Evolutionary conservation across 805 yeast genomes (phyloP), one percentile per base, ranked within the genome.

Genomic region (Candida ulmi): DNA sequence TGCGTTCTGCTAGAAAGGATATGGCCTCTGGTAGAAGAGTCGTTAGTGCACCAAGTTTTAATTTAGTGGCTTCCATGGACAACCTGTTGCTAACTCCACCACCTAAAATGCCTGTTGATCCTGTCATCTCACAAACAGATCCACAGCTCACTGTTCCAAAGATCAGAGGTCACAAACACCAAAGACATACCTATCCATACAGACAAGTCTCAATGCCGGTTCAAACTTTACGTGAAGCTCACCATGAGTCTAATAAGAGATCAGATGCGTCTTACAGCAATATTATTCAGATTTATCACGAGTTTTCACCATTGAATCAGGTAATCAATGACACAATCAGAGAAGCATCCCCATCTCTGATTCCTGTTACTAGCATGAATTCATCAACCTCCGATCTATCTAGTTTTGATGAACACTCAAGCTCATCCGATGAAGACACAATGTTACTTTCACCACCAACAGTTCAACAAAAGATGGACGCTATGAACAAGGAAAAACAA

Each of bases 11-110:
- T 19, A 48, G 50, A 19, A 44, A 43, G 7, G 24, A 28, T 8
- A 21, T 9, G 24, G 24, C 9, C 24, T 21, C 24, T 37, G 34
- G 13, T 5, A 44, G 48, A 25, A 36, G 55, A 37, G 52, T 51
- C 18, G 46, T 51, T 17, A 49, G 54, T 33, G 43, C 53, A 1
- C 46, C 54, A 12, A 44, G 41, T 9, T 49, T 51, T 28, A 49
- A 49, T 26, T 17, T 51, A 11, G 52, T 45, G 1, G 13, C 46
- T 1, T 38, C 43, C 8, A 13, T 15, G 6, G 29, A 30, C 12
- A 42, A 26, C 5, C n/a, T 23, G 3, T 36, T n/a, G 2, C 18
- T 35, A 1, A 17, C 21, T 7, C 31, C 30, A 11, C 19, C 40
- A 17, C 28, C 26, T 19, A 36, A 17, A 11, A 21, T 21, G 2